Evolutionary conservation across 805 yeast species (phyloP).

Genomic region (Spencermartinsiella europaea): DNA sequence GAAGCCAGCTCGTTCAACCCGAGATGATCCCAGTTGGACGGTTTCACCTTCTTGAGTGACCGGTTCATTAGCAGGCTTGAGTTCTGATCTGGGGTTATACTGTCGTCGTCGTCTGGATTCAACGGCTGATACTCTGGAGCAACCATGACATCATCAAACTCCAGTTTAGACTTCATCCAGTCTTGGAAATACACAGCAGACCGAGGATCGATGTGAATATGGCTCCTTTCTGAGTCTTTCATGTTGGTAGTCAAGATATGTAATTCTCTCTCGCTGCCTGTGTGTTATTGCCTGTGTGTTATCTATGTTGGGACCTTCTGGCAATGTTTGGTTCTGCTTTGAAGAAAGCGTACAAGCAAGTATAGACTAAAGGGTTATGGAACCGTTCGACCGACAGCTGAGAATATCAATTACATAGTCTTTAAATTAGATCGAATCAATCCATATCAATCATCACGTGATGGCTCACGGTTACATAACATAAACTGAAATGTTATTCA

Average conservation of each 20-base stretch:
- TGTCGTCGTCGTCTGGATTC: conserved; percentile 25
- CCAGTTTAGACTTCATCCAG: conserved; percentile 29
- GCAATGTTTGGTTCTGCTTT: neutral
- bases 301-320: neutral
- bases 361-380: neutral
- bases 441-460: no score
- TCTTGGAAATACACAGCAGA: conserved; percentile 26
- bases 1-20: neutral
- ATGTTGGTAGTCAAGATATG: conserved; percentile 5
- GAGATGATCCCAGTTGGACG: neutral
- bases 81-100: conserved; percentile 20
- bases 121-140: conserved; percentile 21
- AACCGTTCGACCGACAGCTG: no score
- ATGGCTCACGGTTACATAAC: no score
- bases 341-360: no score
- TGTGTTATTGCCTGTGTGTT: neutral
- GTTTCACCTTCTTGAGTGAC: neutral
- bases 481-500: no score
- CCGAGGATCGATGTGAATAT: conserved; percentile 28
- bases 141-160: conserved; percentile 26
- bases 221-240: conserved; percentile 31
- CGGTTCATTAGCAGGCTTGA: conserved; percentile 4
- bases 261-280: neutral
- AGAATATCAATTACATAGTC: no score
- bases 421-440: no score